phyloP scores from a whole-genome alignment of 2,329 filamentous ascomycete genomes.

The Cladobotryum mycophilum region DNA sequence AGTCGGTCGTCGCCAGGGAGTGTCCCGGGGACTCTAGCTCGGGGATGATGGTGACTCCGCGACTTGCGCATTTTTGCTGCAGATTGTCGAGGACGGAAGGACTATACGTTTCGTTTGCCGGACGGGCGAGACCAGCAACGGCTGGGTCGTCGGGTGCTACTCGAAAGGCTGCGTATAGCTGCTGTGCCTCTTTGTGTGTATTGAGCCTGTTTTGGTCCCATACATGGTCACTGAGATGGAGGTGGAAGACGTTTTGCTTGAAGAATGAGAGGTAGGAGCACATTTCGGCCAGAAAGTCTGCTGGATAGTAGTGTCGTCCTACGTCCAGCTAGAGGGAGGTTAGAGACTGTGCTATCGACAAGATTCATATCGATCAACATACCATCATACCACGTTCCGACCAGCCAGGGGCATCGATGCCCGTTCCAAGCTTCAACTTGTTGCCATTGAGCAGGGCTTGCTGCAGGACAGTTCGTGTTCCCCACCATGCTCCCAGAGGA shows the following conservation, averaged over 20 bases:
- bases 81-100: slow-evolving; percentile 39
- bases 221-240: slow-evolving; percentile 44
- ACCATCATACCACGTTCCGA: slow-evolving; percentile 13
- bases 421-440: slow-evolving; percentile 8
- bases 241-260: slow-evolving; percentile 44
- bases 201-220: slow-evolving; percentile 44
- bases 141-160: slow-evolving; percentile 27
- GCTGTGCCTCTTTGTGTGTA: slow-evolving; percentile 37
- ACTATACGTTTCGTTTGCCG: slow-evolving; percentile 24
- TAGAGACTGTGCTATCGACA: no score
- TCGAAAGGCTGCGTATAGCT: slow-evolving; percentile 40
- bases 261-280: slow-evolving; percentile 42
- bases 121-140: slow-evolving; percentile 37
- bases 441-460: slow-evolving; percentile 34
- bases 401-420: slow-evolving; percentile 10
- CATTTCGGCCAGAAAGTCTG: slow-evolving; percentile 34
- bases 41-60: slow-evolving; percentile 47
- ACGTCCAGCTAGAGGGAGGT: slow-evolving; percentile 14
- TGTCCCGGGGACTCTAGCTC: slow-evolving; percentile 52
- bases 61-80: slow-evolving; percentile 41
- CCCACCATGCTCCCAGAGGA: slow-evolving; percentile 53
- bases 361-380: no score
- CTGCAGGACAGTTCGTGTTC: slow-evolving; percentile 48
- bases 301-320: slow-evolving; percentile 19
- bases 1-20: slow-evolving; percentile 46